Base-by-base conservation (phyloP, 2,329 filamentous ascomycete species). In the Emericellopsis atlantica region DNA sequence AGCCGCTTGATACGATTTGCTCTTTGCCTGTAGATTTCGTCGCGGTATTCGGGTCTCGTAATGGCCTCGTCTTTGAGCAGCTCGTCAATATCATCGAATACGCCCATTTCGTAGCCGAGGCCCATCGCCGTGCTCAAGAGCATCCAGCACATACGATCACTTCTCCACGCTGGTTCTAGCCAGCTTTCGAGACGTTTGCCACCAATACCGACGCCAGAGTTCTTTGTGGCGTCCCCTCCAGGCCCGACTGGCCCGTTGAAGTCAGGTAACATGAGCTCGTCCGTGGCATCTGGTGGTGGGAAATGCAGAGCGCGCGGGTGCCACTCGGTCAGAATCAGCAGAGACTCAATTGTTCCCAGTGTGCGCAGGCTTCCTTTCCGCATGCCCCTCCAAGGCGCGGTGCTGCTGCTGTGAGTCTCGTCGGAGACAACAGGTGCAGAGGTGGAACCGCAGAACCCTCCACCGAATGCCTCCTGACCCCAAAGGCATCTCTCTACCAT, bases 111-210 rank as follows among this genome's bases (percentile, higher is more conserved):
- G 49, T 94, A 94, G 0, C 85, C 87, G 32, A 96, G 68, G 1
- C 88, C 84, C 67, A 90, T 84, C 12, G 87, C 88, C 32, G 88
- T 93, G 54, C 87, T 93, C 24, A 96, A 72, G 12, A 96, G 68
- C 87, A 95, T 95, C 90, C 90, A 95, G 55, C 86, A 94, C 85
- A 95, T 94, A 41, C 88, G 83, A 54, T 95, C 90, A 48, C 83
- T 87, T 51, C 90, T 75, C 87, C 90, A 95, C 8, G 87, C 90
- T 3, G 92, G 92, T 58, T 98, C 92, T 4, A 96, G 76, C 87
- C 92, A 96, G 57, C 87, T 90, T 55, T 95, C 88, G 47, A 95
- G 92, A 23, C 88, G 72, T 57, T 84, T 81, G 9, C 86, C 87
- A 36, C 87, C 85, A 16, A 87, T 74, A n/a, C 77, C 76, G 24